Evolutionary conservation across 352 stramenopile genomes (phyloP), one percentile per base, ranked within the genome.

Genomic region (Pythium folliculosum): DNA sequence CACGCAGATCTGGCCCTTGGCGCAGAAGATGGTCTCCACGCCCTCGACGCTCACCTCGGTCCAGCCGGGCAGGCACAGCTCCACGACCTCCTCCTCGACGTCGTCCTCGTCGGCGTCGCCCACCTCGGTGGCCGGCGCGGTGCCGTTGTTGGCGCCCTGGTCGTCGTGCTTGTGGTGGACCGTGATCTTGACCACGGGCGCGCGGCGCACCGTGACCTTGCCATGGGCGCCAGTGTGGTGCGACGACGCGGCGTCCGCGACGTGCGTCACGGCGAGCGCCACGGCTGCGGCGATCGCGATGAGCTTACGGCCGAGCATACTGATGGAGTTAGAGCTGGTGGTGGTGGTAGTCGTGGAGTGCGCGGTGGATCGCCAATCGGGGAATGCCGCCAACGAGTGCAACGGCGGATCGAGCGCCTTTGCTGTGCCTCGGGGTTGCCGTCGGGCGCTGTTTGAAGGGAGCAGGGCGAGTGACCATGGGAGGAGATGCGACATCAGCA

Each of bases 281-380:
- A 67, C 66, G 25, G 59, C 56, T 21, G 66, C 66, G 8, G 66
- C 66, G 48, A 72, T 72, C 21, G 68, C 44, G 16, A 72, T 37
- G 60, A 72, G 66, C 66, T 72, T 72, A 49, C 67, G 67, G 45
- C 52, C 54, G 47, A 72, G 65, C 65, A 71, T 71, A 16, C 12
- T 67, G n/a, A 32, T n/a, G 58, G 14, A 47, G 32, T n/a, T n/a
- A n/a, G n/a, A 47, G 23, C 23, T 37, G 32, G 57, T 37, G 16
- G 57, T 22, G 16, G 1, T 17, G 35, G 32, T 14, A 21, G 27
- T 13, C 0, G 47, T 35, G 22, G 47, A 19, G 13, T 40, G 23
- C 13, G 49, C 2, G 25, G 49, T 16, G 19, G 49, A 21, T 13
- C 23, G 49, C 27, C 12, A 17, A 56, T 40, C 27, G 3, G 10